Base-by-base conservation (phyloP, 371 early-diverging fungal genomes). In the Amoeboaphelidium protococcarum region DNA sequence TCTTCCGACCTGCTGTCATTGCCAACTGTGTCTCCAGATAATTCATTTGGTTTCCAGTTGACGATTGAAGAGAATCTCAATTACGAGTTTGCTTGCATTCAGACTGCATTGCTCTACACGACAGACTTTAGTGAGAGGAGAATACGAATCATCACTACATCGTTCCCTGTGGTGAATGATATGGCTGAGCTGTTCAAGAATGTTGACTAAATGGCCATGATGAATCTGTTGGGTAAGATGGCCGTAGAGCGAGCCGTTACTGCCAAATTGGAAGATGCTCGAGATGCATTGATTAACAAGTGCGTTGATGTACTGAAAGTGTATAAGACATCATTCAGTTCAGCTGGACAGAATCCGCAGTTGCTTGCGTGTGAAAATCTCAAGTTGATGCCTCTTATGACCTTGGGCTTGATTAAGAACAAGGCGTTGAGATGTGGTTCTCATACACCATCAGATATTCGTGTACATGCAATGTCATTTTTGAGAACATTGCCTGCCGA, bases 51-150 rank as follows among this genome's bases (percentile, higher is more conserved):
- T 2, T 78, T 96, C 23, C 91, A 96, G 52, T 58, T 89, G 40
- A 66, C 71, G 42, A 72, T 90, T 48, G 84, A 85, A 25, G 89
- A 91, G 45, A 76, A 74, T 37, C 56, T 94, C 41, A 73, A 73
- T 31, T 65, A 71, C 2, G 68, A 77, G 0, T 72, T 78, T 3
- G 79, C 82, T 6, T 89, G 83, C 59, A 80, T 98, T 72, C 99
- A 99, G 63, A 81, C 92, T 1, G 97, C 98, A 1, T 59, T 98
- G 27, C 63, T 98, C 40, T 83, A 91, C 53, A 95, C 91, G 2
- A 76, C 10, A 21, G 19, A 2, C 23, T 2, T 43, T 56, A 78
- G 87, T 25, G 91, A 92, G 60, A 74, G 96, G 24, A 78, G 92
- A 40, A 97, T 99, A 55, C 74, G 98, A 44, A 89, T 98, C 0